Evolutionary conservation across 305 asterid species (phyloP).

Genomic region (Petunia hybrid): DNA sequence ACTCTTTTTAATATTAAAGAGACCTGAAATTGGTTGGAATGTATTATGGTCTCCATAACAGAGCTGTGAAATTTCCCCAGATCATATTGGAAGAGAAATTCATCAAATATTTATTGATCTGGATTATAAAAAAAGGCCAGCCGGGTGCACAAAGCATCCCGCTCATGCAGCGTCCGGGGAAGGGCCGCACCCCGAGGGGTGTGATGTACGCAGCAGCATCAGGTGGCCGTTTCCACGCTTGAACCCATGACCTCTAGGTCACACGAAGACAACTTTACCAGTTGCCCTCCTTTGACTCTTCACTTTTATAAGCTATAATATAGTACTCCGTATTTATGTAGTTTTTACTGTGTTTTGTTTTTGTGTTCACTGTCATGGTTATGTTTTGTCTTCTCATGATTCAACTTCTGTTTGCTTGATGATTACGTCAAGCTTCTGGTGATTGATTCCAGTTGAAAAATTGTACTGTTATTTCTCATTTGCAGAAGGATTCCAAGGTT

Average conservation of each 20-base stretch:
- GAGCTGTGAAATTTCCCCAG: not conserved
- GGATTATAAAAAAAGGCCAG: not conserved
- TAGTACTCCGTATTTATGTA: not conserved
- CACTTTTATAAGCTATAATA: not conserved
- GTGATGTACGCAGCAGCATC: too few species aligned
- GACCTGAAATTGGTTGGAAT: conserved; percentile 1
- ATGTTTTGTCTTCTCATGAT: not conserved
- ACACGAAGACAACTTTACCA: too few species aligned
- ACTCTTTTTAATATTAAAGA: conserved; percentile 5
- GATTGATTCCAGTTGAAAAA: conserved; percentile 32
- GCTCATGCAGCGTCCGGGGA: too few species aligned
- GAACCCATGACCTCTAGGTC: too few species aligned
- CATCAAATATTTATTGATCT: not conserved
- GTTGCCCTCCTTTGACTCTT: not conserved
- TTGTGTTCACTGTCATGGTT: not conserved
- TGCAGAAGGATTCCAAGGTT: conserved; percentile 85
- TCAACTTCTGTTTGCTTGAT: conserved; percentile 14
- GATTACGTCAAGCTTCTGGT: conserved; percentile 19
- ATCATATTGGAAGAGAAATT: not conserved
- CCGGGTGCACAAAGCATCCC: too few species aligned
- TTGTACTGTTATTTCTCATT: conserved; percentile 29
- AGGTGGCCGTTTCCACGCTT: too few species aligned
- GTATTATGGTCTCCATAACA: not conserved
- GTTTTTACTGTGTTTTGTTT: not conserved
- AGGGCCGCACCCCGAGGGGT: too few species aligned